Evolutionary conservation across 2,329 filamentous ascomycete species (phyloP), one percentile per base, ranked within the genome.

Genomic region (Ramichloridium luteum): DNA sequence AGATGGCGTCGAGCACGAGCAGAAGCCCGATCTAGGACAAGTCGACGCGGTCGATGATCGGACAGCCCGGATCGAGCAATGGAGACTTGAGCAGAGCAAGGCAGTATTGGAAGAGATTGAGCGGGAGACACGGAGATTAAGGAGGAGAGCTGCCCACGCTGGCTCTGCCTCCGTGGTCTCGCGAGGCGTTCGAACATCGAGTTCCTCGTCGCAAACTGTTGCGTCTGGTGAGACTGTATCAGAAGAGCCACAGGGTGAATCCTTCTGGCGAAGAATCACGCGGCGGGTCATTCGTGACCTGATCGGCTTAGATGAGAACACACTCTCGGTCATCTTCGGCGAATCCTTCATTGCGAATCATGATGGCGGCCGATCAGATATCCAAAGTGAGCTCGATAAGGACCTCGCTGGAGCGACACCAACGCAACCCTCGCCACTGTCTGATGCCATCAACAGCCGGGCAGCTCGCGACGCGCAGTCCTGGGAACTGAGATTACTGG

Each of bases 11-110:
- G 65, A 68, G 37, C 62, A 73, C 43, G 49, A 57, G 27, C n/a
- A 44, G 11, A 70, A 76, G 25, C 78, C 84, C 6, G 59, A 61
- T 41, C 20, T 23, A 8, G 20, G 20, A n/a, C 8, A n/a, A 8
- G 20, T 23, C 20, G 20, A 8, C 8, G n/a, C 20, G 8, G 20
- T 8, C 8, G 64, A 71, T 25, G 84, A 93, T 45, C 77, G 80
- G 51, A 80, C 77, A 51, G 74, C 77, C 46, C 72, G 88, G 38
- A 93, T 98, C 51, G 88, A 96, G 57, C 72, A 74, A 31, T 98
- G 90, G 90, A 73, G 86, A 34, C 60, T 92, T 50, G 88, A 96
- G 50, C 86, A 98, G 54, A 93, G 85, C 55, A 73, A 74, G 36
- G 74, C 83, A 8, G 63, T 98, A 16, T 56, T 94, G 18, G 81